These are phyloP conservation scores for Dothideomycetidae sp. DNA, from an alignment of 2,329 filamentous ascomycete species.

Conservation along the genomic window DNA sequence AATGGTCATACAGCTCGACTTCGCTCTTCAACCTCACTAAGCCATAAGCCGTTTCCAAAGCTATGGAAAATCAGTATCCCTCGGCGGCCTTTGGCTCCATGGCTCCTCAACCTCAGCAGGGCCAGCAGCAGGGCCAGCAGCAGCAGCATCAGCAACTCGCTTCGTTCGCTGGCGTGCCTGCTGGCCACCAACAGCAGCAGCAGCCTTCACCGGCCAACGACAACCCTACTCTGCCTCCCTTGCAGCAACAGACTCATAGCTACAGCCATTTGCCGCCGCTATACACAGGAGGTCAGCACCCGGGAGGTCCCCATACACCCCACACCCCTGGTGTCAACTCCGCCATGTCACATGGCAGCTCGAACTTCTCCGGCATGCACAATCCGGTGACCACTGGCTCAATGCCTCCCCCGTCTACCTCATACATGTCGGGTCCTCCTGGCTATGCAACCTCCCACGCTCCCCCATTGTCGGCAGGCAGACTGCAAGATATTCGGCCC, in stretches of 20 bases:
- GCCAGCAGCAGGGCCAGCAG: constrained; percentile 14
- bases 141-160: constrained; percentile 13
- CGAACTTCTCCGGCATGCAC: constrained; percentile 18
- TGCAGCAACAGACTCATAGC: constrained; percentile 20
- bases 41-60: neutral
- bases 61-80: constrained; percentile 10
- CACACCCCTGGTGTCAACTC: constrained; percentile 19
- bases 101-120: constrained; percentile 13
- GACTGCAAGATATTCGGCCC: constrained; percentile 28
- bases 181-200: constrained; percentile 11
- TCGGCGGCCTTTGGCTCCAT: constrained; percentile 2
- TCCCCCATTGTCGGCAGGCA: constrained; percentile 18
- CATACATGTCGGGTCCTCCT: constrained; percentile 16
- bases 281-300: constrained; percentile 20
- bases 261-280: constrained; percentile 21
- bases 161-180: constrained; percentile 4
- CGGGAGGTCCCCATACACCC: constrained; percentile 23
- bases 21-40: neutral
- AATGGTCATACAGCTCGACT: neutral
- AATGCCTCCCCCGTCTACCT: constrained; percentile 23
- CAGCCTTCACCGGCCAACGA: constrained; percentile 15
- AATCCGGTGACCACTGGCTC: constrained; percentile 17
- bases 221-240: constrained; percentile 21
- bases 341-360: constrained; percentile 17
- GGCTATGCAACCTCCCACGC: constrained; percentile 16